These are phyloP conservation scores for Pseudozyma hubeiensis DNA, from an alignment of 1,284 basidiomycete genomes.

Conservation along the genomic window DNA sequence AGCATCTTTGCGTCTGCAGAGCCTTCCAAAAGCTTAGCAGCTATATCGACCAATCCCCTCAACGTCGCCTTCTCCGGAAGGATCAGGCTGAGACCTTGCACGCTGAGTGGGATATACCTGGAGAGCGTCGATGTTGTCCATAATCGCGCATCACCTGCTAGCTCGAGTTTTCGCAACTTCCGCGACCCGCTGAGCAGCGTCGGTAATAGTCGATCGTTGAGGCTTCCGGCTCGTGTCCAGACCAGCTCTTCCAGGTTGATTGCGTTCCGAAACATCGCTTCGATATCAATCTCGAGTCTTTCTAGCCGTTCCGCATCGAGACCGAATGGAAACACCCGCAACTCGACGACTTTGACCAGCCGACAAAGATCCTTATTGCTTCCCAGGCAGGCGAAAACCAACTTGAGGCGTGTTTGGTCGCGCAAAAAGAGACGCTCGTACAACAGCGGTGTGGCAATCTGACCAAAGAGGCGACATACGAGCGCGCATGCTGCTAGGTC, in stretches of 20 bases:
- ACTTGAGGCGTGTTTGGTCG: constrained; percentile 57
- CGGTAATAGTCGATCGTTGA: constrained; percentile 58
- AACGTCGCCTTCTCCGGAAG: constrained; percentile 43
- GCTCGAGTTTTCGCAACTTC: constrained; percentile 49
- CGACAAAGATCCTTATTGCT: constrained; percentile 38
- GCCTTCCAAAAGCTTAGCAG: constrained; percentile 23
- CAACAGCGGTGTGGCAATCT: constrained; percentile 52
- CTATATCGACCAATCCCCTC: constrained; percentile 37
- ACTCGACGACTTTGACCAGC: constrained; percentile 55
- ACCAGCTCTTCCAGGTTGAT: constrained; percentile 49
- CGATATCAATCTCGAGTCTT: constrained; percentile 54
- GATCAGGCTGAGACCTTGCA: constrained; percentile 42
- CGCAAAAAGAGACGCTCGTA: constrained; percentile 64
- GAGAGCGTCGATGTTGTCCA: constrained; percentile 55
- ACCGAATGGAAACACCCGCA: constrained; percentile 65
- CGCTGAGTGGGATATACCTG: constrained; percentile 23
- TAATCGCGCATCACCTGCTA: constrained; percentile 58
- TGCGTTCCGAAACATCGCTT: constrained; percentile 37
- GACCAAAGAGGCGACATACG: constrained; percentile 40
- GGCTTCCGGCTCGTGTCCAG: constrained; percentile 65
- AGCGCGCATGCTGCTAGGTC: constrained; percentile 58
- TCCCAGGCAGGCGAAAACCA: constrained; percentile 56
- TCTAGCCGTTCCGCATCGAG: constrained; percentile 62
- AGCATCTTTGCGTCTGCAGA: background rate
- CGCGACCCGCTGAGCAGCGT: constrained; percentile 35